Percentiles rank a stretch among this genome's conserved stretches.
These are phyloP conservation scores for Litchi chinensis DNA, from an alignment of 345 rosid genomes.

Conservation along the genomic window DNA sequence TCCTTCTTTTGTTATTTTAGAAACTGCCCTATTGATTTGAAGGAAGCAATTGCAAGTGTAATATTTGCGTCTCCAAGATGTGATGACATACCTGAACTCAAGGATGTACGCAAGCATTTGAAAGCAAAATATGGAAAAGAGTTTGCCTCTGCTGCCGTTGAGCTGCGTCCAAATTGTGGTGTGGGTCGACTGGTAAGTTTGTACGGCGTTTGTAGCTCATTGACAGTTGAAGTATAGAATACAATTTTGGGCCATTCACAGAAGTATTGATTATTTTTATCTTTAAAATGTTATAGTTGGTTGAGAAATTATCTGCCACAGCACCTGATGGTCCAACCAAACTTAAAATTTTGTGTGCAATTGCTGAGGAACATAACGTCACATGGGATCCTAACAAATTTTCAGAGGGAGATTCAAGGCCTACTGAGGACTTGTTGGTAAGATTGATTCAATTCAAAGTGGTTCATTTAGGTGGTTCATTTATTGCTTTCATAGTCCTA, in stretches of 20 bases:
- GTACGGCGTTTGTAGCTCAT: background rate
- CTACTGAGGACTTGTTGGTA: constrained; percentile 62
- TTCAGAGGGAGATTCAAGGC: constrained; percentile 54
- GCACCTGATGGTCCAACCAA: constrained; percentile 88
- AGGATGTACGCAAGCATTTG: constrained; percentile 71
- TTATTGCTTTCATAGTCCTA: background rate
- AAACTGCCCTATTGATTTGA: constrained; percentile 78
- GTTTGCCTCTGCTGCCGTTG: constrained; percentile 70
- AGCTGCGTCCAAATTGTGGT: constrained; percentile 80
- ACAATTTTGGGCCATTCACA: background rate
- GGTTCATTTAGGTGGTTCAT: constrained; percentile 1
- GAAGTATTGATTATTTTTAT: constrained; percentile 17
- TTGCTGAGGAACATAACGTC: constrained; percentile 78
- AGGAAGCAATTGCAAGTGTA: constrained; percentile 69
- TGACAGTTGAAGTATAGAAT: background rate
- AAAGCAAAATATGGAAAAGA: constrained; percentile 90
- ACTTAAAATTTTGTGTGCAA: constrained; percentile 66
- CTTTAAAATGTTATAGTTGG: constrained; percentile 47
- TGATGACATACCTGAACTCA: constrained; percentile 73
- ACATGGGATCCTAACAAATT: constrained; percentile 72
- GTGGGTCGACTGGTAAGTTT: constrained; percentile 78
- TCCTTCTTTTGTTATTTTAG: constrained; percentile 33
- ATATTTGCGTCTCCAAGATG: constrained; percentile 82
- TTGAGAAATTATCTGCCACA: constrained; percentile 76
- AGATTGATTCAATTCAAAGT: constrained; percentile 13